Evolutionary conservation across 2,329 filamentous ascomycete species (phyloP).

Genomic region (Triangularia verruculosa): DNA sequence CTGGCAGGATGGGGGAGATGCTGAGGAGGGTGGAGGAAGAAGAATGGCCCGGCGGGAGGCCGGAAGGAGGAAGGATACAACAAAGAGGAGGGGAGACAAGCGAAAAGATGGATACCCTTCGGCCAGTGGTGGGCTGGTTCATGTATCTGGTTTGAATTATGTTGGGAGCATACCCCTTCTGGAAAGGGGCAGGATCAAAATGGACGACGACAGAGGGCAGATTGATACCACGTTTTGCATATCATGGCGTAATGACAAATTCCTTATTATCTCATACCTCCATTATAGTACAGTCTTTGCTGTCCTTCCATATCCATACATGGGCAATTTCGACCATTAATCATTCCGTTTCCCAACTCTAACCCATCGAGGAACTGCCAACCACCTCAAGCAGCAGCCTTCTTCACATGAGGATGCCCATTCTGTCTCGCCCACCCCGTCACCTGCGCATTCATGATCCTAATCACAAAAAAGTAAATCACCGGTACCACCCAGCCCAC

Average conservation of each 20-base stretch:
- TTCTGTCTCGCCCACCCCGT: slow-evolving; percentile 54
- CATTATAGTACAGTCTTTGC: background rate
- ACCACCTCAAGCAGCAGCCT: background rate
- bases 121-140: slow-evolving; percentile 33
- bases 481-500: slow-evolving; percentile 52
- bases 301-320: background rate
- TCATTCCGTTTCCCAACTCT: background rate
- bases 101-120: slow-evolving; percentile 28
- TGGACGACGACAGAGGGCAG: background rate
- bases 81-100: slow-evolving; percentile 10
- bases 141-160: slow-evolving; percentile 28
- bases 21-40: slow-evolving; percentile 8
- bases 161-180: background rate
- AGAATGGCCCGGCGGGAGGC: slow-evolving; percentile 1
- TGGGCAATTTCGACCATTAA: background rate
- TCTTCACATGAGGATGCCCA: slow-evolving; percentile 47
- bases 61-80: background rate
- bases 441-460: slow-evolving; percentile 57
- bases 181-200: background rate
- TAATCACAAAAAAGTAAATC: slow-evolving; percentile 56
- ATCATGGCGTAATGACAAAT: background rate
- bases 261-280: background rate
- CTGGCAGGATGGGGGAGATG: slow-evolving; percentile 15
- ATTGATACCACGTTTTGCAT: background rate
- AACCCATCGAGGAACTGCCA: background rate